A percentile compares a stretch with the other conserved stretches of the same genome.
These are phyloP conservation scores for Diaporthe ilicicola DNA, from an alignment of 2,329 filamentous ascomycete genomes.

Conservation along the genomic window DNA sequence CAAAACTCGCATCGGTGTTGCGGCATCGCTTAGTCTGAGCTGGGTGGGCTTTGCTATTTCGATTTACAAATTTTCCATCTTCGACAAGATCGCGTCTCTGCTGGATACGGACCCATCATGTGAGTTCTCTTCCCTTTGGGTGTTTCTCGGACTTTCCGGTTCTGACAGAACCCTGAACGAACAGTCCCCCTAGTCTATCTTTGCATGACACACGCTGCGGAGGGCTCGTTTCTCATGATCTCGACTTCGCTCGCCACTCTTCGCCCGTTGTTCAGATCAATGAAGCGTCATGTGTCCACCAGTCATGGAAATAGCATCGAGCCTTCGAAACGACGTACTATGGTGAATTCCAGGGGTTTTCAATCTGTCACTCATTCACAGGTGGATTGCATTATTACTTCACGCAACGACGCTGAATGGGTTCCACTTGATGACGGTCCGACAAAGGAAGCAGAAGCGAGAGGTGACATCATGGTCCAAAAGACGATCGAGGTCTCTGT, in stretches of 20 bases:
- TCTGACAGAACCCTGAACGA: slow-evolving; percentile 32
- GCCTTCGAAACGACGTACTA: not conserved
- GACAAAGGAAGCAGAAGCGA: not conserved
- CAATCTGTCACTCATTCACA: slow-evolving; percentile 10
- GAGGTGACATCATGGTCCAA: slow-evolving; percentile 4
- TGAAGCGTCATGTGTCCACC: slow-evolving; percentile 21
- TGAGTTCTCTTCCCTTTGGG: slow-evolving; percentile 36
- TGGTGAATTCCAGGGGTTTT: not conserved
- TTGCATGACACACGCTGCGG: slow-evolving; percentile 39
- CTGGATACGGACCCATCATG: slow-evolving; percentile 40
- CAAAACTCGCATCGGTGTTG: slow-evolving; percentile 38
- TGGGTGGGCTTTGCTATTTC: slow-evolving; percentile 40
- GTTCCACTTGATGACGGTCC: not conserved
- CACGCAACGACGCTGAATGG: slow-evolving; percentile 4
- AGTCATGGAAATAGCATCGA: not conserved
- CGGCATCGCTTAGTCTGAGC: slow-evolving; percentile 39
- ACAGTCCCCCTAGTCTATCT: slow-evolving; percentile 40
- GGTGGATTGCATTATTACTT: slow-evolving; percentile 15
- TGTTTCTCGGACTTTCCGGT: slow-evolving; percentile 38
- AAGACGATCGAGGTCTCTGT: slow-evolving; percentile 11
- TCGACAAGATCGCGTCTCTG: slow-evolving; percentile 38
- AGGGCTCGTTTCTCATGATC: slow-evolving; percentile 30
- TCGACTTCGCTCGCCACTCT: slow-evolving; percentile 31
- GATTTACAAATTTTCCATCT: slow-evolving; percentile 41
- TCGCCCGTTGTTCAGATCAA: slow-evolving; percentile 26